Evolutionary conservation across 2,329 filamentous ascomycete genomes (phyloP).

Genomic region (Cladophialophora bantiana): DNA sequence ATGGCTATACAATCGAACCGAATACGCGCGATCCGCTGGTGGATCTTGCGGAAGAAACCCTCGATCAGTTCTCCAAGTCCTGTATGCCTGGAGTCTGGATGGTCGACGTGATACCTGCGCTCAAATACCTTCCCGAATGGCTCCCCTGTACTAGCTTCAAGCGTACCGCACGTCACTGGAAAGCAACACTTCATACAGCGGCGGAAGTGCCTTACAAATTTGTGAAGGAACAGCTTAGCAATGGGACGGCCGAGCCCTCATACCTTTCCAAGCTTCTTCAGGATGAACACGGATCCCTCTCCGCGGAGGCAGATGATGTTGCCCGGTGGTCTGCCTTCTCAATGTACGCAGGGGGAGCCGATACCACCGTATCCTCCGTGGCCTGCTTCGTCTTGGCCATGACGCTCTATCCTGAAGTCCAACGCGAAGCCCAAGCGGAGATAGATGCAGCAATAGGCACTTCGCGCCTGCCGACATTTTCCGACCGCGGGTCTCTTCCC

Average conservation of each 20-base stretch:
- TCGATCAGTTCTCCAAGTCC: constrained; percentile 52
- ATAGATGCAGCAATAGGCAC: constrained; percentile 52
- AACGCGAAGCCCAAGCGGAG: constrained; percentile 53
- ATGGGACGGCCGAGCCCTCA: constrained; percentile 45
- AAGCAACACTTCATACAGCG: constrained; percentile 43
- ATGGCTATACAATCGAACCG: constrained; percentile 55
- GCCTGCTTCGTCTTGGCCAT: constrained; percentile 60
- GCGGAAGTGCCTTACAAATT: constrained; percentile 54
- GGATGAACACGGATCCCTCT: constrained; percentile 43
- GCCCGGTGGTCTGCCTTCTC: constrained; percentile 54
- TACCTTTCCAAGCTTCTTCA: constrained; percentile 52
- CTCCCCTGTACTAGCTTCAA: constrained; percentile 57
- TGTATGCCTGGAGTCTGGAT: constrained; percentile 53
- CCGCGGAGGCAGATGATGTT: constrained; percentile 45
- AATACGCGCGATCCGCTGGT: constrained; percentile 54
- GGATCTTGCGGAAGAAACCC: constrained; percentile 49
- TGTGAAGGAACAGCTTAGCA: constrained; percentile 51
- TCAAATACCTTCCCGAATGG: constrained; percentile 54
- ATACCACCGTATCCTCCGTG: constrained; percentile 54
- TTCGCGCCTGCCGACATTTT: constrained; percentile 47
- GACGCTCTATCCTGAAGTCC: constrained; percentile 58
- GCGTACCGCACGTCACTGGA: constrained; percentile 49
- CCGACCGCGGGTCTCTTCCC: constrained; percentile 48
- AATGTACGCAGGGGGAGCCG: constrained; percentile 53
- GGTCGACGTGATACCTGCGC: constrained; percentile 56